Evolutionary conservation across 345 rosid species (phyloP).

Genomic region (Fremontodendron californicum): DNA sequence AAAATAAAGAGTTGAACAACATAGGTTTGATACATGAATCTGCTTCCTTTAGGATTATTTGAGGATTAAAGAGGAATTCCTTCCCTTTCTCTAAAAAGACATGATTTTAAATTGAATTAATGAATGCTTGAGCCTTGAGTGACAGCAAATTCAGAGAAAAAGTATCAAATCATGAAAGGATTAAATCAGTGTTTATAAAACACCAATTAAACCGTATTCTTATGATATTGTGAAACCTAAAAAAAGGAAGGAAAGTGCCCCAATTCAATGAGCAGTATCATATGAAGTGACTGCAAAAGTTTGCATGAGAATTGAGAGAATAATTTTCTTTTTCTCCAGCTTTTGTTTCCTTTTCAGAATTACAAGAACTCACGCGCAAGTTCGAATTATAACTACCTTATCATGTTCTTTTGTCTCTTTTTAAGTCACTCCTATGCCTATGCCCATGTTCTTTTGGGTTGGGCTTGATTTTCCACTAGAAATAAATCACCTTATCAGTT

Average conservation of each 20-base stretch:
- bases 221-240: neutral
- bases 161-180: neutral
- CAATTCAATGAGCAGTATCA: neutral
- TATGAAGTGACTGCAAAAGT: neutral
- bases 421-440: conserved; percentile 6
- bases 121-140: neutral
- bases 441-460: too few relatives aligned
- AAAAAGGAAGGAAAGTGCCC: too few relatives aligned
- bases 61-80: neutral
- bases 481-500: too few relatives aligned
- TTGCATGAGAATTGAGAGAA: conserved; percentile 11
- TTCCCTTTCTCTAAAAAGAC: neutral
- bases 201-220: neutral
- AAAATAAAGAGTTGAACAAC: too few relatives aligned
- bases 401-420: too few relatives aligned
- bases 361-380: neutral
- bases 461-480: neutral
- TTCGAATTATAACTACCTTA: neutral
- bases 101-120: neutral
- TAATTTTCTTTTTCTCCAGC: neutral
- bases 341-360: conserved; percentile 12
- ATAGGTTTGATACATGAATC: neutral
- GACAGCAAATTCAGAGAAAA: neutral
- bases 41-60: neutral
- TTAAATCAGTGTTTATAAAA: too few relatives aligned